Conservation (phyloP, 2,329 filamentous ascomycete genomes). For the Hypoxylon sp. region DNA sequence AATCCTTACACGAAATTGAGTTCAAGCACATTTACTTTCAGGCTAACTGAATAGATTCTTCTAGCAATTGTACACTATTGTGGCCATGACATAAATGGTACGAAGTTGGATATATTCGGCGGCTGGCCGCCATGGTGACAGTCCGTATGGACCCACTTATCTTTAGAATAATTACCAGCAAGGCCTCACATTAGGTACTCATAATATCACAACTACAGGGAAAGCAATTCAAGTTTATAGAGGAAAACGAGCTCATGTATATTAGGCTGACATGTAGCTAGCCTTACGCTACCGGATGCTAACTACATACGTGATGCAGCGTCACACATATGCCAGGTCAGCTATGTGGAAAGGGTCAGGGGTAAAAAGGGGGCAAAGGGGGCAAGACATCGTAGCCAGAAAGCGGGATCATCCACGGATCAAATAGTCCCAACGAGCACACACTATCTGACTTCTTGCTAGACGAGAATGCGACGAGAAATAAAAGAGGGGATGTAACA, state of each 20-base stretch:
- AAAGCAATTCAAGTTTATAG: background rate
- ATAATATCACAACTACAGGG: background rate
- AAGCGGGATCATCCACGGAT: constrained; percentile 52
- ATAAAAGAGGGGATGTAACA: background rate
- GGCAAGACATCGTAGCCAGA: background rate
- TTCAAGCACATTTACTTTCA: background rate
- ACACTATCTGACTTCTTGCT: background rate
- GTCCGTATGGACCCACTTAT: background rate
- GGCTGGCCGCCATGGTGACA: no score
- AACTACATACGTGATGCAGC: background rate
- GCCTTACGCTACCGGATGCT: background rate
- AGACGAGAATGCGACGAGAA: background rate
- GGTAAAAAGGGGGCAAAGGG: background rate
- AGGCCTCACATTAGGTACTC: background rate
- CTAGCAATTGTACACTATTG: no score
- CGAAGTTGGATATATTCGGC: no score
- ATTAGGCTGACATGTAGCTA: background rate
- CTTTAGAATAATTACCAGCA: background rate
- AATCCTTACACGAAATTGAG: background rate
- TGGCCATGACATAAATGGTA: no score
- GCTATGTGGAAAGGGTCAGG: background rate
- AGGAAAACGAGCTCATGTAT: background rate
- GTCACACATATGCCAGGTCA: background rate
- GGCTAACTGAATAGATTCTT: no score
- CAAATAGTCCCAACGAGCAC: background rate